Evolutionary conservation across 257 asterid species (phyloP).

Genomic region (Solanum dulcamara): DNA sequence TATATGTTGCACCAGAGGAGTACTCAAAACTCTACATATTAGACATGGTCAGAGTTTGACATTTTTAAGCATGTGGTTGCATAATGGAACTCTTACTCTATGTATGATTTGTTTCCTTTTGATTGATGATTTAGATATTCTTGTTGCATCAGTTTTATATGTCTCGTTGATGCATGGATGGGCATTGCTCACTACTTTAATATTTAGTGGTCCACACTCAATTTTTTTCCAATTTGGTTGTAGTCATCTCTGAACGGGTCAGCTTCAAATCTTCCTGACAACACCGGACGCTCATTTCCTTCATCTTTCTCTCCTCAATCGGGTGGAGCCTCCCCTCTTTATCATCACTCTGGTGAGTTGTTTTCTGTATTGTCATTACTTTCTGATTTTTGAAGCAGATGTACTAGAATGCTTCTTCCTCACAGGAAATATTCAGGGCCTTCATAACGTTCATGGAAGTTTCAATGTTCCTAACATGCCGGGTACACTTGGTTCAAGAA

Average conservation of each 20-base stretch:
- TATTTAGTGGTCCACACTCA: neutral
- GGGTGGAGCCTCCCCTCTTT: constrained; percentile 84
- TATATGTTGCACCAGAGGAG: neutral
- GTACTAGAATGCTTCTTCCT: constrained; percentile 9
- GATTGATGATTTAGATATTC: neutral
- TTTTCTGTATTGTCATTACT: constrained; percentile 9
- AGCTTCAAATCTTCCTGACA: constrained; percentile 79
- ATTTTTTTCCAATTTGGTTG: constrained; percentile 7
- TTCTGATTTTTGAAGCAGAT: neutral
- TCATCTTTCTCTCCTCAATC: constrained; percentile 89
- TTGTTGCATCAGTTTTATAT: neutral
- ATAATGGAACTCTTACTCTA: neutral
- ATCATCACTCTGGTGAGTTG: constrained; percentile 69
- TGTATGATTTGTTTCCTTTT: neutral
- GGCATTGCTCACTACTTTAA: neutral
- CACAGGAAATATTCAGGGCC: constrained; percentile 87
- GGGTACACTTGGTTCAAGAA: constrained; percentile 87
- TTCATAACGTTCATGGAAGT: constrained; percentile 84
- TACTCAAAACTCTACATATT: neutral
- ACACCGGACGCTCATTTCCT: constrained; percentile 69
- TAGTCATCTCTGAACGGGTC: constrained; percentile 90
- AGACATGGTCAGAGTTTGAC: neutral
- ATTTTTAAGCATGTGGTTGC: neutral
- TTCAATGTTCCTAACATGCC: constrained; percentile 79
- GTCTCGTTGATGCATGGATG: neutral